These are phyloP conservation scores for Acidomyces sp. DNA, from an alignment of 495 filamentous ascomycete genomes.

Conservation along the genomic window DNA sequence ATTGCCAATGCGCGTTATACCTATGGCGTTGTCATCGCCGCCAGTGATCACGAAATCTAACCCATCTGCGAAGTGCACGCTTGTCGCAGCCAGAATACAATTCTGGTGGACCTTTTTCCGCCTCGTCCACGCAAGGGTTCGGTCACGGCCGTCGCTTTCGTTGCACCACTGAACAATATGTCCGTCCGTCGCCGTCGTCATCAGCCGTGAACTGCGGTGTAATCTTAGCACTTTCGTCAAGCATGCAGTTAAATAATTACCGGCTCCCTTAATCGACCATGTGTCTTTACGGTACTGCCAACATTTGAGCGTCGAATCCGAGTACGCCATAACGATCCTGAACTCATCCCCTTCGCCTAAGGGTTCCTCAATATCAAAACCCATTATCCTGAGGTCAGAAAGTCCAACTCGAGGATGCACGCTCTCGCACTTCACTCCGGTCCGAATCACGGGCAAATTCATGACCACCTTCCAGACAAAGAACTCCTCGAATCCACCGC, in stretches of 20 bases:
- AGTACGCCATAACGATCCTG: constrained; percentile 54
- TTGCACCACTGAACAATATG: constrained; percentile 39
- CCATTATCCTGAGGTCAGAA: constrained; percentile 64
- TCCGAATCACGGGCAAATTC: constrained; percentile 37
- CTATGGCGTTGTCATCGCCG: constrained; percentile 72
- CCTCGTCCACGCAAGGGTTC: constrained; percentile 4
- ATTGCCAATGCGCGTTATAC: constrained; percentile 32
- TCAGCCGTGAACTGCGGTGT: constrained; percentile 26
- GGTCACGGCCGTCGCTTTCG: background rate
- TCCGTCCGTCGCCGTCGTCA: constrained; percentile 53
- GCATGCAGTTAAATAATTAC: constrained; percentile 65
- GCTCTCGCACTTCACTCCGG: constrained; percentile 51
- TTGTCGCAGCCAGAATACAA: constrained; percentile 49
- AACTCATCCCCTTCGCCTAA: constrained; percentile 32
- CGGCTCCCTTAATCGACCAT: constrained; percentile 45
- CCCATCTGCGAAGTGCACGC: constrained; percentile 19
- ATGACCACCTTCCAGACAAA: constrained; percentile 60
- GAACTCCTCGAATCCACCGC: constrained; percentile 77
- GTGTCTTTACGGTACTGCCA: constrained; percentile 15
- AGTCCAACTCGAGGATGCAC: constrained; percentile 43
- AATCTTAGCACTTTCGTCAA: constrained; percentile 41
- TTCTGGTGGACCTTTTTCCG: constrained; percentile 49
- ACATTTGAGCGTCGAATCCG: constrained; percentile 49
- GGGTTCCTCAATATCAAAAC: constrained; percentile 42
- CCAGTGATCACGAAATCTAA: constrained; percentile 51